Percentiles rank a stretch among this genome's conserved stretches.
phyloP scores from a whole-genome alignment of 768 basidiomycete species.

The Rhizopogon rudus region DNA sequence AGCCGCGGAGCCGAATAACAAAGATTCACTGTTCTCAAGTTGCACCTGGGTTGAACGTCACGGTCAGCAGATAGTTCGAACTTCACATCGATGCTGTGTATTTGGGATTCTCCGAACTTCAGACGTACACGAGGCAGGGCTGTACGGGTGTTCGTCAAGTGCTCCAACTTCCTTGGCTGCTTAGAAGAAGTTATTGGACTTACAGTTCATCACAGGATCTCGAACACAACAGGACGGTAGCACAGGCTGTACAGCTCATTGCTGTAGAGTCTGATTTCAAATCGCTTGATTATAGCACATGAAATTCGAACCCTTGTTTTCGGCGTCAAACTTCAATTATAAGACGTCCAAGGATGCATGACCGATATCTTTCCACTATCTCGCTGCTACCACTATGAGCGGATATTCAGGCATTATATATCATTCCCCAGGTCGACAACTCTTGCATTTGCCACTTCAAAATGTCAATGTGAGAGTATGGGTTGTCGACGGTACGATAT shows the following conservation, averaged over 20 bases:
- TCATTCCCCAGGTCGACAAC: conserved; percentile 15
- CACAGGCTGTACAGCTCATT: not conserved
- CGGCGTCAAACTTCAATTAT: conserved; percentile 1
- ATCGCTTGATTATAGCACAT: not conserved
- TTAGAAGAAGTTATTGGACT: no score
- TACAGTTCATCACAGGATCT: not conserved
- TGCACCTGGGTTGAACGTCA: no score
- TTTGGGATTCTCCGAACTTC: not conserved
- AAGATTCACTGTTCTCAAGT: no score
- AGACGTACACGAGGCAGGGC: not conserved
- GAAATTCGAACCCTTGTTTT: not conserved
- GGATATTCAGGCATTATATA: conserved; percentile 26
- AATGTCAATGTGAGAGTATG: conserved; percentile 35
- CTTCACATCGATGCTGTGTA: no score
- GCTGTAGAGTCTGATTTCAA: not conserved
- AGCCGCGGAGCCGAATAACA: no score
- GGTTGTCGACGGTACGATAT: conserved; percentile 37
- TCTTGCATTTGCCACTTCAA: conserved; percentile 36
- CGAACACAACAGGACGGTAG: not conserved
- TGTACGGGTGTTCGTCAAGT: not conserved
- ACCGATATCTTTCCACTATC: not conserved
- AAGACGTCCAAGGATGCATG: not conserved
- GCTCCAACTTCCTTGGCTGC: not conserved
- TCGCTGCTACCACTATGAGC: not conserved
- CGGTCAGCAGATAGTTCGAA: no score